phyloP scores from a whole-genome alignment of 352 stramenopile genomes.

The Phytopythium litorale region DNA sequence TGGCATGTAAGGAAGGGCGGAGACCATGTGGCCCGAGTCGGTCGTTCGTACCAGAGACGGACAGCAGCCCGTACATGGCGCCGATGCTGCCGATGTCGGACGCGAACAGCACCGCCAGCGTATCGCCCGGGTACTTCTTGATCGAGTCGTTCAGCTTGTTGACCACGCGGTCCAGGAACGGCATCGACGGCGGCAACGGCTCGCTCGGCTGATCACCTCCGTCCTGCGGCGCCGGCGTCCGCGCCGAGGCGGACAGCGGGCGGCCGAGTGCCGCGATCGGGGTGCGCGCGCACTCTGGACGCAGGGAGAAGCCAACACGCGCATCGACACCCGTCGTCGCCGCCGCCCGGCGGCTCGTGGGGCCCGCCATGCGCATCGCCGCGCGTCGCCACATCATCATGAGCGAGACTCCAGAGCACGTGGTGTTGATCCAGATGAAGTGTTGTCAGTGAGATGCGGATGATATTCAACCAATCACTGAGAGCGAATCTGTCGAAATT shows the following conservation, averaged over 20 bases:
- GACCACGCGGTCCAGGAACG: conserved; percentile 65
- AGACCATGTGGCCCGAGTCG: background rate
- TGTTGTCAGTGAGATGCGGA: too few species aligned
- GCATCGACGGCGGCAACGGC: background rate
- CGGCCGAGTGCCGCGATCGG: background rate
- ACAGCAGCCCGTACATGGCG: conserved; percentile 71
- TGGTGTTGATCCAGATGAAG: too few species aligned
- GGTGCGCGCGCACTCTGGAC: background rate
- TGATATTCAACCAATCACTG: too few species aligned
- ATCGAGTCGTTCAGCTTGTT: conserved; percentile 78
- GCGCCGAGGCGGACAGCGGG: background rate
- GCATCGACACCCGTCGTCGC: background rate
- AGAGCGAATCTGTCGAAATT: too few species aligned
- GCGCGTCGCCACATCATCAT: background rate
- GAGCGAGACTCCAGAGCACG: too few species aligned
- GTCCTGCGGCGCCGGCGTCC: background rate
- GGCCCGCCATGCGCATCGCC: background rate
- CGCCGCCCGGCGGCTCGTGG: background rate
- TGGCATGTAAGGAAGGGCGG: conserved; percentile 2
- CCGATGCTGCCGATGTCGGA: conserved; percentile 82
- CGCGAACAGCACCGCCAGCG: conserved; percentile 69
- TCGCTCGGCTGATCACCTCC: background rate
- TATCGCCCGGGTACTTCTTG: conserved; percentile 64
- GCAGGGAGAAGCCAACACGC: background rate
- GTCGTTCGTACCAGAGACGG: conserved; percentile 43